phyloP scores from a whole-genome alignment of 345 rosid genomes.

The Gossypium thurberi region DNA sequence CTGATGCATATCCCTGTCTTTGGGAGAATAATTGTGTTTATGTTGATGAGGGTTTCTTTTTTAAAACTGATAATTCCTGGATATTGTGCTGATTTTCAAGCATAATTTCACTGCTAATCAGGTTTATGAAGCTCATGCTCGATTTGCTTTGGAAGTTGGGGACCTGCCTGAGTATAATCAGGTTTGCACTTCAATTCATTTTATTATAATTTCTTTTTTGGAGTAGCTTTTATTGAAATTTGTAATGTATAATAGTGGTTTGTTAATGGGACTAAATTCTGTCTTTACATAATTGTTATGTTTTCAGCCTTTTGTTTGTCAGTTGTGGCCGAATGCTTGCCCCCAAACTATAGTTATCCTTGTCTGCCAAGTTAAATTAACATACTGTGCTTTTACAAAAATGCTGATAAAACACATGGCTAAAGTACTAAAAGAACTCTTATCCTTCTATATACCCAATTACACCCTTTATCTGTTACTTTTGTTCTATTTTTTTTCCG shows the following conservation, averaged over 20 bases:
- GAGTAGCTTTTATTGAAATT: background rate
- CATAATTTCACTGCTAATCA: slow-evolving; percentile 25
- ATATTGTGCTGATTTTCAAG: background rate
- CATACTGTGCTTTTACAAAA: background rate
- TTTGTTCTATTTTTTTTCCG: no score
- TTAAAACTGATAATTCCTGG: background rate
- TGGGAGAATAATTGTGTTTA: background rate
- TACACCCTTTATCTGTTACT: no score
- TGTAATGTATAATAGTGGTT: background rate
- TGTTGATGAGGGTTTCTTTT: slow-evolving; percentile 16
- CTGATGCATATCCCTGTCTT: background rate
- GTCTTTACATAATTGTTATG: background rate
- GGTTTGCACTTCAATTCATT: slow-evolving; percentile 36
- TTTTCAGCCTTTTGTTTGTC: background rate
- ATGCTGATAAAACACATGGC: background rate
- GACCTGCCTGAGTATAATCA: slow-evolving; percentile 96
- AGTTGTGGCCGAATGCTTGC: background rate
- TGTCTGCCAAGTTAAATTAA: background rate
- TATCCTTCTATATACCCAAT: no score
- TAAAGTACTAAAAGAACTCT: no score
- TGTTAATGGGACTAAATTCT: background rate
- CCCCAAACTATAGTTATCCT: background rate
- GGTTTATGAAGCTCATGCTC: slow-evolving; percentile 99
- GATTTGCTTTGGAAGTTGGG: slow-evolving; percentile 87
- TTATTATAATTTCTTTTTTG: background rate